A percentile compares a stretch with the other conserved stretches of the same genome.
Conservation (phyloP, 2,329 filamentous ascomycete species). For the Calonectria henricotiae region DNA sequence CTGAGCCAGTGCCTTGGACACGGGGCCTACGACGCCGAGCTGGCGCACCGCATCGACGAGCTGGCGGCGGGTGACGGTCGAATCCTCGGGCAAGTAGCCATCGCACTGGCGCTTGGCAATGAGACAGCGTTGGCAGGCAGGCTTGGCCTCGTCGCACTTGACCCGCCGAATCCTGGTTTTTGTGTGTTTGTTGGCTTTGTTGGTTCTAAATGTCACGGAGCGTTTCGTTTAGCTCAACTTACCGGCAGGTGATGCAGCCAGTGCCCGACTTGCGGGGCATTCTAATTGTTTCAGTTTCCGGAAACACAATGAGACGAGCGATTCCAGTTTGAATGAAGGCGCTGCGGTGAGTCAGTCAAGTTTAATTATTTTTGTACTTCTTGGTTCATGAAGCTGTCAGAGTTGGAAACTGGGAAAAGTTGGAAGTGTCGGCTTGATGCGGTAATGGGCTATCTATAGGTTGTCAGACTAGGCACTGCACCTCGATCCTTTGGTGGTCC, state of each 20-base stretch:
- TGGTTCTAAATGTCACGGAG: slow-evolving; percentile 8
- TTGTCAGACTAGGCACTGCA: neutral
- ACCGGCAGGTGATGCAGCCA: slow-evolving; percentile 52
- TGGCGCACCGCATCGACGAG: slow-evolving; percentile 52
- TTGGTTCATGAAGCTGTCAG: neutral
- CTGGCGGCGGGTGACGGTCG: slow-evolving; percentile 54
- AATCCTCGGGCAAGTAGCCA: slow-evolving; percentile 52
- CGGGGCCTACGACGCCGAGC: slow-evolving; percentile 54
- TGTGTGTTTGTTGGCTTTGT: slow-evolving; percentile 14
- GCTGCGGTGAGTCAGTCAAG: neutral
- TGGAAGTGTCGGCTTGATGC: neutral
- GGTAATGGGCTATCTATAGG: neutral
- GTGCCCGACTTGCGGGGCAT: slow-evolving; percentile 51
- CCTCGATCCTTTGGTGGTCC: slow-evolving; percentile 16
- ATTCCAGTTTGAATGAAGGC: neutral
- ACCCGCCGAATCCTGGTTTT: slow-evolving; percentile 56
- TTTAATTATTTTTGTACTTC: neutral
- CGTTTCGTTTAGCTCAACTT: slow-evolving; percentile 28
- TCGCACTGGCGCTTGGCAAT: slow-evolving; percentile 55
- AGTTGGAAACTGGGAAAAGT: slow-evolving; percentile 18
- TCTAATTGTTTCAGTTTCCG: neutral
- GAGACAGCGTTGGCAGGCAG: slow-evolving; percentile 52
- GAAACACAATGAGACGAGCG: neutral
- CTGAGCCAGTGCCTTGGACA: slow-evolving; percentile 47
- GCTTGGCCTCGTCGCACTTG: slow-evolving; percentile 58